Evolutionary conservation across 805 yeast species (phyloP).

Genomic region (Tetrapisispora arboricola): DNA sequence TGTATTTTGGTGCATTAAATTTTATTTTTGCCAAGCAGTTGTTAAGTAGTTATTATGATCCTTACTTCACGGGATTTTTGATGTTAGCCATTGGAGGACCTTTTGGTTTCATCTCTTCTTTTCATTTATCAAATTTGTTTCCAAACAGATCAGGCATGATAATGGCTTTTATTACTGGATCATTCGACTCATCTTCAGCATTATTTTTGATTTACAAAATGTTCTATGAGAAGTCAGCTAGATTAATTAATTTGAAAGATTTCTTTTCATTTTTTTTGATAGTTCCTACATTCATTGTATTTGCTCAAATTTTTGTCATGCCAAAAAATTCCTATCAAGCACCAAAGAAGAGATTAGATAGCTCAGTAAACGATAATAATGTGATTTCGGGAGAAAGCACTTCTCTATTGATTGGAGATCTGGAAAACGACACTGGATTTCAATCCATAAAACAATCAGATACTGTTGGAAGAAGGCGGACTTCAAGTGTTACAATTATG

Average conservation of each 20-base stretch:
- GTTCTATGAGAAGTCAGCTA: slow-evolving; percentile 36
- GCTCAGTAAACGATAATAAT: background rate
- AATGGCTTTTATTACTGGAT: slow-evolving; percentile 80
- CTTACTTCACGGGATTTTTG: slow-evolving; percentile 65
- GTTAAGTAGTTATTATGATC: slow-evolving; percentile 35
- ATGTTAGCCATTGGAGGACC: slow-evolving; percentile 87
- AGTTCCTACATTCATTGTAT: slow-evolving; percentile 68
- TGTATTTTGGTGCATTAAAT: slow-evolving; percentile 45
- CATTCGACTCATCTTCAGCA: slow-evolving; percentile 89
- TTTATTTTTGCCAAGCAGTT: slow-evolving; percentile 10
- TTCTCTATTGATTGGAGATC: background rate
- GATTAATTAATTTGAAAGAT: slow-evolving; percentile 31
- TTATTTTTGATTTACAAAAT: slow-evolving; percentile 67
- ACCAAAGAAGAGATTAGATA: background rate
- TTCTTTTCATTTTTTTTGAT: slow-evolving; percentile 61
- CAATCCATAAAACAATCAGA: background rate
- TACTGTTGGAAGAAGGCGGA: slow-evolving; percentile 19
- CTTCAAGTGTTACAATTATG: slow-evolving; percentile 56
- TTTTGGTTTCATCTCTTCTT: slow-evolving; percentile 79
- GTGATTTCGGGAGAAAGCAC: background rate
- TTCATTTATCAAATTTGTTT: slow-evolving; percentile 81
- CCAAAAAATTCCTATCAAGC: slow-evolving; percentile 33
- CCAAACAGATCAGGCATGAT: slow-evolving; percentile 75
- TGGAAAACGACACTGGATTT: background rate
- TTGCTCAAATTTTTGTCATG: slow-evolving; percentile 72